Base-by-base conservation (phyloP, 257 asterid species). In the Solanum rostratum region DNA sequence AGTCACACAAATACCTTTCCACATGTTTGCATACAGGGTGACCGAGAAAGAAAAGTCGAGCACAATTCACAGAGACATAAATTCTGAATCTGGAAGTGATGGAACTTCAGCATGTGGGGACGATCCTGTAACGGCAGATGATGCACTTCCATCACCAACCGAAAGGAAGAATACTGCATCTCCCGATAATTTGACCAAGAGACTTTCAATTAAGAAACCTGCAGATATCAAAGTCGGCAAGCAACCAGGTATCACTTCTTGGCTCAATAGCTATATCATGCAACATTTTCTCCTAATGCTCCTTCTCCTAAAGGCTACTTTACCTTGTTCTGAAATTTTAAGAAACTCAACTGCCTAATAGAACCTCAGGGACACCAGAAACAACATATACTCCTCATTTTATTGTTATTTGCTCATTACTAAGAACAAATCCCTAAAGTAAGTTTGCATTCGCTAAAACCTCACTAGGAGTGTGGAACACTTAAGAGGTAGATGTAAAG, bases 51-150 rank as follows among this genome's bases (percentile, higher is more conserved):
- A 93, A 85, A 96, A 85, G 63, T 85, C 83, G 0, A 86, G 73
- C 22, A 10, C 80, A 73, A 86, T 85, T 59, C 84, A 87, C 89
- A 83, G 94, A 87, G 92, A 90, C 49, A 71, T 54, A 5, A 82
- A 87, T 57, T 94, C 93, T 0, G 98, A 96, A 81, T 94, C 99
- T 14, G 95, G 97, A 45, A 96, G 99, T 60, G 99, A 96, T 66
- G 94, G 89, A 81, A 89, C 86, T 85, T 90, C 92, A 53, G 89
- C 86, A 37, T 85, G 89, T 84, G 92, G 92, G 10, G 98, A 94
- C 5, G 98, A 92, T 62, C 85, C 73, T 81, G 83, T 83, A 41
- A 41, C 80, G 33, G 84, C 69, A 33, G 97, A 91, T 10, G 96
- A 91, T 41, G 87, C 93, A 20, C 82, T 88, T 43, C 87, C 91